Percentiles rank a stretch among this genome's conserved stretches.
Conservation (phyloP, 805 yeast genomes). For the Candida methanosorbosa region DNA sequence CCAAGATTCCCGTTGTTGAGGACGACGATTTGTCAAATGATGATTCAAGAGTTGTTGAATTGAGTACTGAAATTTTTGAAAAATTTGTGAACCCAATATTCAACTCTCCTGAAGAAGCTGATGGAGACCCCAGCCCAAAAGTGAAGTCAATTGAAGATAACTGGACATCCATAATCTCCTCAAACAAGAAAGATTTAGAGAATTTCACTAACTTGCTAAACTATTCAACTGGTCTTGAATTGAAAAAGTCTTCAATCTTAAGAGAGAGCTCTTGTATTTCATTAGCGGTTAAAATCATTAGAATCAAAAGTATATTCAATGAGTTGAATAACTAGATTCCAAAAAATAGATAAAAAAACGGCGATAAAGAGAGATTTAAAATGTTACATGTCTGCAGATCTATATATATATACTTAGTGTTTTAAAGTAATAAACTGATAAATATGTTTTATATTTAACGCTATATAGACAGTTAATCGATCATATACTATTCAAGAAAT, state of each 20-base stretch:
- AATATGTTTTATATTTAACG: not conserved
- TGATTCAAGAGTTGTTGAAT: conserved; percentile 16
- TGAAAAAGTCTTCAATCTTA: conserved; percentile 32
- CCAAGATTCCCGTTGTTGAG: conserved; percentile 19
- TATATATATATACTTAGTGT: not conserved
- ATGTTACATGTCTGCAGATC: not conserved
- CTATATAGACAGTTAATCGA: not conserved
- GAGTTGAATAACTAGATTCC: conserved; percentile 1
- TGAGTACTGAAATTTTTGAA: conserved; percentile 23
- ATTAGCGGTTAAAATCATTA: conserved; percentile 17
- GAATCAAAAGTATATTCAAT: conserved; percentile 17
- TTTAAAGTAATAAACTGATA: too few species aligned
- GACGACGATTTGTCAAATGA: not conserved
- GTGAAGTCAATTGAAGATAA: conserved; percentile 8
- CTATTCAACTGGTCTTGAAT: conserved; percentile 19
- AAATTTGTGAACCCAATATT: conserved; percentile 26
- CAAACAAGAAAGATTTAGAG: conserved; percentile 10
- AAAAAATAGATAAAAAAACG: too few species aligned
- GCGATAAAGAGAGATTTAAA: too few species aligned
- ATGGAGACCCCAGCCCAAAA: too few species aligned
- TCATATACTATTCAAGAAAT: conserved; percentile 19
- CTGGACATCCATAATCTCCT: conserved; percentile 2
- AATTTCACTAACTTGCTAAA: conserved; percentile 14
- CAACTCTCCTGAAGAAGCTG: conserved; percentile 3
- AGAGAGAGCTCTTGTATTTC: conserved; percentile 27